These are phyloP conservation scores for Manihot esculenta DNA, from an alignment of 441 rosid genomes.

Conservation along the genomic window DNA sequence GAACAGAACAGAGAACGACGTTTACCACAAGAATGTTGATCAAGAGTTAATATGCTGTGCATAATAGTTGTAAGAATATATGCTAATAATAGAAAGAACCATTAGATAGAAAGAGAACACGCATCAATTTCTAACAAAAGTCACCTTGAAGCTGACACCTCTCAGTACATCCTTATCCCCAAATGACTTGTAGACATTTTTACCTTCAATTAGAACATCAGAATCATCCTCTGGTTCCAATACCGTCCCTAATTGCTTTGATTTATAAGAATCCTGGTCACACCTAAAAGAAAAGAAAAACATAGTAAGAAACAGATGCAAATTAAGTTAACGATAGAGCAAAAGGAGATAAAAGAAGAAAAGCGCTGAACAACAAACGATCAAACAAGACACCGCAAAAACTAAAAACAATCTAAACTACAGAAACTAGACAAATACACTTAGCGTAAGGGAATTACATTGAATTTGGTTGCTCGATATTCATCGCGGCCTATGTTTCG, in stretches of 20 bases:
- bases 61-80: too few relatives aligned
- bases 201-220: conserved; percentile 84
- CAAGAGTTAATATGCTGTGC: not conserved
- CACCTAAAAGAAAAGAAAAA: conserved; percentile 10
- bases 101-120: not conserved
- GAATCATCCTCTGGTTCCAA: conserved; percentile 45
- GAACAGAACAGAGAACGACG: not conserved
- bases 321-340: not conserved
- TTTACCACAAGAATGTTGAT: not conserved
- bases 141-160: conserved; percentile 98
- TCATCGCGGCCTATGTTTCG: conserved; percentile 44
- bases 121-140: conserved; percentile 9
- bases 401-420: not conserved
- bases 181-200: conserved; percentile 83
- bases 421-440: not conserved
- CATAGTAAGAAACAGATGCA: not conserved
- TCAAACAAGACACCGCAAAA: not conserved
- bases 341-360: not conserved
- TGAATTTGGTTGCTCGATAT: conserved; percentile 44
- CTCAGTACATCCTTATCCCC: conserved; percentile 87
- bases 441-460: conserved; percentile 33
- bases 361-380: not conserved
- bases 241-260: conserved; percentile 33
- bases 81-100: too few relatives aligned
- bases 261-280: conserved; percentile 48